phyloP scores from a whole-genome alignment of 2,329 filamentous ascomycete species.

The Talaromyces sp. region DNA sequence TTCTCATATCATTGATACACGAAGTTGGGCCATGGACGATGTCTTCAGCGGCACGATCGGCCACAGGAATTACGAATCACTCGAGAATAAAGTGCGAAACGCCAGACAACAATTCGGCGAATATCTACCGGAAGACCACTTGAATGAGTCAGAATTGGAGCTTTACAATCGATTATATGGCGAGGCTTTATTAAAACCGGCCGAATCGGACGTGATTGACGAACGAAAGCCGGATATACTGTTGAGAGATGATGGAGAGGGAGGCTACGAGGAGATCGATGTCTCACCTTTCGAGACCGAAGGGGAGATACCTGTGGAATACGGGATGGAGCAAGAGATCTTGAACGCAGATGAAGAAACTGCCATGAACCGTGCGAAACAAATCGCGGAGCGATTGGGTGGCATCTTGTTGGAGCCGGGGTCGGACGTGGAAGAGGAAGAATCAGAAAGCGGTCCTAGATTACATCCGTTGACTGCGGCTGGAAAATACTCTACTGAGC shows the following conservation, averaged over 20 bases:
- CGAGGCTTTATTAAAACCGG: constrained; percentile 53
- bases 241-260: constrained; percentile 38
- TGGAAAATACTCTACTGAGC: constrained; percentile 71
- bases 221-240: constrained; percentile 34
- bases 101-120: constrained; percentile 75
- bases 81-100: constrained; percentile 55
- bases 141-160: constrained; percentile 67
- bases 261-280: constrained; percentile 37
- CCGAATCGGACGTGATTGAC: constrained; percentile 29
- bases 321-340: constrained; percentile 30
- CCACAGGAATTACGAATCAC: constrained; percentile 30
- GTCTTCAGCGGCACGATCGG: constrained; percentile 30
- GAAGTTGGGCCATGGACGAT: constrained; percentile 28
- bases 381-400: constrained; percentile 39
- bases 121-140: constrained; percentile 66
- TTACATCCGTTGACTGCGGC: constrained; percentile 70
- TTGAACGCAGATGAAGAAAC: constrained; percentile 28
- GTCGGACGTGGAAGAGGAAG: constrained; percentile 38
- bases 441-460: constrained; percentile 45
- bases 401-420: constrained; percentile 40
- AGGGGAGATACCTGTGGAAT: constrained; percentile 27
- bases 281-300: constrained; percentile 23
- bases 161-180: constrained; percentile 82
- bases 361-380: constrained; percentile 33
- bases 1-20: constrained; percentile 23